Evolutionary conservation across 2,329 filamentous ascomycete species (phyloP).

Genomic region (Colletotrichum tabaci): DNA sequence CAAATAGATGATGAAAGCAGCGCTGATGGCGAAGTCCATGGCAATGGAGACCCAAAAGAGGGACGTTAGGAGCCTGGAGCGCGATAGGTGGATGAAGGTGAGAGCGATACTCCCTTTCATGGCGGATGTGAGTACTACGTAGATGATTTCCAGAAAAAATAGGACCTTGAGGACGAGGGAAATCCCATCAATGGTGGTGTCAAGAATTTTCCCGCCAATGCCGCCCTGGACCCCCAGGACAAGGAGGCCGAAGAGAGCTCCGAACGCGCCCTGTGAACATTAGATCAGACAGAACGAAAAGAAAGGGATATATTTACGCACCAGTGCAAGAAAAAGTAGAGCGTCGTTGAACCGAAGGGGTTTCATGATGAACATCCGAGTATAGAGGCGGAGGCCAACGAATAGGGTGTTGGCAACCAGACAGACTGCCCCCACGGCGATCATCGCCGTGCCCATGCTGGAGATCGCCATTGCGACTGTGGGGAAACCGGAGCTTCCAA

Average conservation of each 20-base stretch:
- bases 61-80: slow-evolving; percentile 16
- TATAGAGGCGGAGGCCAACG: slow-evolving; percentile 32
- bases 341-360: slow-evolving; percentile 10
- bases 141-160: slow-evolving; percentile 36
- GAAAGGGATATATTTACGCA: not conserved
- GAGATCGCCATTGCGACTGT: slow-evolving; percentile 18
- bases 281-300: not conserved
- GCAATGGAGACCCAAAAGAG: slow-evolving; percentile 35
- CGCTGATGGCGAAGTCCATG: slow-evolving; percentile 24
- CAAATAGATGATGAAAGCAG: slow-evolving; percentile 32
- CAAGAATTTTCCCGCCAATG: slow-evolving; percentile 12
- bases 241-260: slow-evolving; percentile 24
- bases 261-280: slow-evolving; percentile 17
- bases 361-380: slow-evolving; percentile 16
- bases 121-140: slow-evolving; percentile 34
- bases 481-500: not conserved
- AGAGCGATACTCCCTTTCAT: slow-evolving; percentile 39
- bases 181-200: slow-evolving; percentile 9
- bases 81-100: slow-evolving; percentile 34
- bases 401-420: slow-evolving; percentile 28
- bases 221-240: slow-evolving; percentile 25
- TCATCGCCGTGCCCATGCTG: slow-evolving; percentile 1
- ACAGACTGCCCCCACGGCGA: slow-evolving; percentile 23
- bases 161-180: slow-evolving; percentile 9
- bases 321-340: slow-evolving; percentile 18